A percentile compares a stretch with the other conserved stretches of the same genome.
These are phyloP conservation scores for Fusarium ambrosium DNA, from an alignment of 2,329 filamentous ascomycete genomes.

Conservation along the genomic window DNA sequence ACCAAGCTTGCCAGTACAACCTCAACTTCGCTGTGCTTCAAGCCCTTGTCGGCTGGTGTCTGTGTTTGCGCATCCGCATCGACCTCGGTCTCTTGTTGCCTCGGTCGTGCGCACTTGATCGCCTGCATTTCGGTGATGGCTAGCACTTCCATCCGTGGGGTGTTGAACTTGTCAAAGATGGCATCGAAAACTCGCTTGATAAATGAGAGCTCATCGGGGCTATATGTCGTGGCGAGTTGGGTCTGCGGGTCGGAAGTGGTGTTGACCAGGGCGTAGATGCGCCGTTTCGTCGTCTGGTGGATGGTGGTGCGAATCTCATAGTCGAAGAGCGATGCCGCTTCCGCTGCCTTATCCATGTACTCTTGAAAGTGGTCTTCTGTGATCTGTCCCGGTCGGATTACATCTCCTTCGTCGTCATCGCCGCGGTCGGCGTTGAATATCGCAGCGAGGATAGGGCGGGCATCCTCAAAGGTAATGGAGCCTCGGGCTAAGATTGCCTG, in stretches of 20 bases:
- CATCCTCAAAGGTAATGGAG: slow-evolving; percentile 80
- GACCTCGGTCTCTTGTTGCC: slow-evolving; percentile 53
- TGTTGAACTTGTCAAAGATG: slow-evolving; percentile 94
- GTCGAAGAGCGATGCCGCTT: slow-evolving; percentile 83
- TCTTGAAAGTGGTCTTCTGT: slow-evolving; percentile 75
- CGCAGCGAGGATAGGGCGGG: slow-evolving; percentile 79
- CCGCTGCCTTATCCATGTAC: slow-evolving; percentile 79
- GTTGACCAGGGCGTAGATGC: slow-evolving; percentile 89
- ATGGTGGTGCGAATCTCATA: slow-evolving; percentile 84
- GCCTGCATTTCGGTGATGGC: slow-evolving; percentile 86
- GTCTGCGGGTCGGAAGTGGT: slow-evolving; percentile 86
- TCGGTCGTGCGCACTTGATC: slow-evolving; percentile 73
- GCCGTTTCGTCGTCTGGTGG: slow-evolving; percentile 75
- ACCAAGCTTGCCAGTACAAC: slow-evolving; percentile 77
- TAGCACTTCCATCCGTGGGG: slow-evolving; percentile 82
- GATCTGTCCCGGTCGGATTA: slow-evolving; percentile 71
- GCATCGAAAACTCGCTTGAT: slow-evolving; percentile 88
- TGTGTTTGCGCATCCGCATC: slow-evolving; percentile 53
- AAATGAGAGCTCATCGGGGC: slow-evolving; percentile 88
- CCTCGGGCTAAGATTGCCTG: slow-evolving; percentile 88
- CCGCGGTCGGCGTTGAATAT: slow-evolving; percentile 73
- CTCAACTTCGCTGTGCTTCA: slow-evolving; percentile 86
- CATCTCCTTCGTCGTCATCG: slow-evolving; percentile 42
- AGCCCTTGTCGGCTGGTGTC: slow-evolving; percentile 61
- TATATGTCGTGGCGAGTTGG: slow-evolving; percentile 86